Evolutionary conservation across 1,284 basidiomycete species (phyloP).

Genomic region (Microbotryum scabiosae): DNA sequence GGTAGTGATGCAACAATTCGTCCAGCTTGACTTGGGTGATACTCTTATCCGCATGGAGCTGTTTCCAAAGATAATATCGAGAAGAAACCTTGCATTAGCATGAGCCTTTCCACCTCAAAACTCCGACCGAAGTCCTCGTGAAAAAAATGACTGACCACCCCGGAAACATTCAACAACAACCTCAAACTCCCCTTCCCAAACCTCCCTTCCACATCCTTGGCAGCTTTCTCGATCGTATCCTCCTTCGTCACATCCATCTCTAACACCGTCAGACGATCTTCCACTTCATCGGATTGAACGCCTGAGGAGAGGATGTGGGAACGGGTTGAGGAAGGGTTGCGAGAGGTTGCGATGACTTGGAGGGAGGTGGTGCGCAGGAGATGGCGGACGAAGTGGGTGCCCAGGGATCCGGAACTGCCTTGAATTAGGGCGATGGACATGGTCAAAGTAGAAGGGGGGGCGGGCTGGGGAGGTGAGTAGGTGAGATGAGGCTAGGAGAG

Average conservation of each 20-base stretch:
- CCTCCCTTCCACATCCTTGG: slow-evolving; percentile 39
- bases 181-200: slow-evolving; percentile 42
- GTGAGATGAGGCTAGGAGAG: not conserved
- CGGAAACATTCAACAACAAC: slow-evolving; percentile 45
- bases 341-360: slow-evolving; percentile 44
- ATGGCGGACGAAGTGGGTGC: slow-evolving; percentile 30
- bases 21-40: slow-evolving; percentile 41
- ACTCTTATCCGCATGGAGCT: slow-evolving; percentile 47
- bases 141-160: slow-evolving; percentile 39
- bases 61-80: too few relatives aligned
- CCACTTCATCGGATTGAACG: slow-evolving; percentile 5
- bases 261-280: slow-evolving; percentile 40
- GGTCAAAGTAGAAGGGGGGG: not conserved
- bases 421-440: slow-evolving; percentile 34
- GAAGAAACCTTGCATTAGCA: not conserved
- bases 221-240: slow-evolving; percentile 39
- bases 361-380: slow-evolving; percentile 42
- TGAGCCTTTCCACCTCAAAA: not conserved
- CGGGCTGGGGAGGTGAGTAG: not conserved
- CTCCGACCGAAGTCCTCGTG: not conserved
- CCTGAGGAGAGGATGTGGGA: slow-evolving; percentile 35
- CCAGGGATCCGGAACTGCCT: slow-evolving; percentile 29
- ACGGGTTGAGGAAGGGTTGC: slow-evolving; percentile 35
- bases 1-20: slow-evolving; percentile 36
- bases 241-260: slow-evolving; percentile 43